A percentile compares a stretch with the other conserved stretches of the same genome.
Conservation (phyloP, 768 basidiomycete genomes). For the Russula virescens region DNA sequence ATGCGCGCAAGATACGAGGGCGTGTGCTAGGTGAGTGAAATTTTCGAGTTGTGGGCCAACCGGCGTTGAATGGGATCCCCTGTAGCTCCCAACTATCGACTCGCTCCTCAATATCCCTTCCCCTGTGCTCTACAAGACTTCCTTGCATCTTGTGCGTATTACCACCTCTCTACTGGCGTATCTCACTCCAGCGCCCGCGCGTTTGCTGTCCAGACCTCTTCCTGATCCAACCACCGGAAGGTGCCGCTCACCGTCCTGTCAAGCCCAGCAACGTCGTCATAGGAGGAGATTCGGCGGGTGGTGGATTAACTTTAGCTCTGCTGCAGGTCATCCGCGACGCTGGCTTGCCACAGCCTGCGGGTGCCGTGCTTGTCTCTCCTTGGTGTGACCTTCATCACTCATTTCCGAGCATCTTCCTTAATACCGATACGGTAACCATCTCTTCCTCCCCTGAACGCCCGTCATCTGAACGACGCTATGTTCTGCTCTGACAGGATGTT, state of each 20-base stretch:
- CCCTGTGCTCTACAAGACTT: conserved; percentile 89
- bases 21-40: conserved; percentile 63
- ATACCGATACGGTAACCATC: conserved; percentile 67
- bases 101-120: conserved; percentile 95
- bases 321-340: conserved; percentile 84
- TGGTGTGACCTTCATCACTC: conserved; percentile 92
- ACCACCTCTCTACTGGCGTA: conserved; percentile 23
- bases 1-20: conserved; percentile 89
- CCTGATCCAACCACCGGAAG: conserved; percentile 83
- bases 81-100: conserved; percentile 68
- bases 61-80: conserved; percentile 18
- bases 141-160: conserved; percentile 66
- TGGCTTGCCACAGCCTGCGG: conserved; percentile 79
- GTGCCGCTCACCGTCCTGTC: conserved; percentile 70
- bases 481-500: conserved; percentile 50
- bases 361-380: conserved; percentile 84
- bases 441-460: neutral
- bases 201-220: conserved; percentile 59
- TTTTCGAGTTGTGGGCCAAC: too few species aligned
- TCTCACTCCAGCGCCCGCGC: neutral
- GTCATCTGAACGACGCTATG: neutral
- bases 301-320: conserved; percentile 75
- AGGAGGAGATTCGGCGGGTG: conserved; percentile 93
- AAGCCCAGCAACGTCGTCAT: conserved; percentile 78
- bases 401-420: conserved; percentile 81